Evolutionary conservation across 495 filamentous ascomycete species (phyloP).

Genomic region (Penicillium chermesinum): DNA sequence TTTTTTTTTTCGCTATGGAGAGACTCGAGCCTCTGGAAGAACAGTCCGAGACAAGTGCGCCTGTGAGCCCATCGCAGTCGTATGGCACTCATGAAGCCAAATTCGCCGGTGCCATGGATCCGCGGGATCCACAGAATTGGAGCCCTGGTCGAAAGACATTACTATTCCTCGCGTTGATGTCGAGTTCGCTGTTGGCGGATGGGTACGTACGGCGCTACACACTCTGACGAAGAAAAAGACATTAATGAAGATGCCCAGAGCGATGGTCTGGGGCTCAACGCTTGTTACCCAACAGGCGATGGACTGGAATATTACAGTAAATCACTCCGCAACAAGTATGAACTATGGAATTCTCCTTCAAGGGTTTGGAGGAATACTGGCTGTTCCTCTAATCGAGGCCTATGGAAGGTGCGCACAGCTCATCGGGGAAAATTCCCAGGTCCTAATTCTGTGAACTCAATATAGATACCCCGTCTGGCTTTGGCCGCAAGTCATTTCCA

Average conservation of each 20-base stretch:
- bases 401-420: slow-evolving; percentile 46
- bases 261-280: slow-evolving; percentile 48
- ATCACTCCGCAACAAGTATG: slow-evolving; percentile 41
- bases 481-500: slow-evolving; percentile 46
- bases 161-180: slow-evolving; percentile 34
- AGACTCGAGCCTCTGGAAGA: slow-evolving; percentile 5
- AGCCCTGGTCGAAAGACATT: slow-evolving; percentile 25
- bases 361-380: slow-evolving; percentile 49
- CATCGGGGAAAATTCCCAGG: no score
- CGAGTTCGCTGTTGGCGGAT: slow-evolving; percentile 34
- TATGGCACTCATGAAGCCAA: slow-evolving; percentile 8
- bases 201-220: slow-evolving; percentile 19
- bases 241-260: slow-evolving; percentile 20
- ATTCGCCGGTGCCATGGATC: slow-evolving; percentile 10
- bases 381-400: slow-evolving; percentile 44
- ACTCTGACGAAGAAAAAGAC: not conserved
- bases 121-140: slow-evolving; percentile 25
- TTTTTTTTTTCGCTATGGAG: slow-evolving; percentile 11
- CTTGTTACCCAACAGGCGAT: slow-evolving; percentile 44
- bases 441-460: no score
- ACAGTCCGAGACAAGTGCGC: slow-evolving; percentile 9
- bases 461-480: slow-evolving; percentile 47
- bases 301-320: slow-evolving; percentile 41
- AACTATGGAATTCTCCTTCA: slow-evolving; percentile 49
- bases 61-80: slow-evolving; percentile 8